Evolutionary conservation across 1,139 yeast species (phyloP), one percentile per base, ranked within the genome.

Genomic region (Blastobotrys apis): DNA sequence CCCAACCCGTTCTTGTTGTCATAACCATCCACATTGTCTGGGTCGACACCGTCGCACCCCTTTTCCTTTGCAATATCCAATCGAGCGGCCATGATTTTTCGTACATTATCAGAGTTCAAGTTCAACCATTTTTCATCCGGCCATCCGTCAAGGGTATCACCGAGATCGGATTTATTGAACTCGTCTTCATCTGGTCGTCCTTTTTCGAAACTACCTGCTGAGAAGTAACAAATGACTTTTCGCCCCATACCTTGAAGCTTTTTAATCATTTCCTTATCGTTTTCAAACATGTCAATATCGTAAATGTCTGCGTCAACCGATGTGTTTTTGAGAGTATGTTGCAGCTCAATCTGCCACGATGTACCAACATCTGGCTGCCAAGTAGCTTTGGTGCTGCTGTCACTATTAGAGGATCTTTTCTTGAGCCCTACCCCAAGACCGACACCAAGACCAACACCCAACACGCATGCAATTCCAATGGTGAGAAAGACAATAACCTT

Each of bases 11-110:
- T 50, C 36, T 48, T 45, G 34, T 50, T 50, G 33, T 37, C 50
- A 44, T 51, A 51, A 5, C 50, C 54, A 23, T 51, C 54, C 12
- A 48, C 45, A 33, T 51, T 51, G 37, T 51, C 54, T n/a, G 54
- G 53, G 29, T 51, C 54, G 19, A 51, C 45, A 12, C 54, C 54
- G 30, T 51, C 54, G 30, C 54, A 51, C n/a, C 45, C 45, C 43
- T 51, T 51, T 15, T 29, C 21, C 27, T 29, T 26, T 9, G 54
- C 54, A 34, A 47, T 10, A 16, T 51, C 50, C 20, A 51, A 31
- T 6, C 54, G 46, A 5, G 39, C n/a, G 9, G n/a, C 19, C 53
- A 51, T 49, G 37, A 51, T 45, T n/a, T 39, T 9, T n/a, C 52
- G 41, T 13, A 49, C 49, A 25, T 36, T 39, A 31, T 42, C 22